Evolutionary conservation across 2,329 filamentous ascomycete genomes (phyloP), one percentile per base, ranked within the genome.

Genomic region (Penicillium sp.): DNA sequence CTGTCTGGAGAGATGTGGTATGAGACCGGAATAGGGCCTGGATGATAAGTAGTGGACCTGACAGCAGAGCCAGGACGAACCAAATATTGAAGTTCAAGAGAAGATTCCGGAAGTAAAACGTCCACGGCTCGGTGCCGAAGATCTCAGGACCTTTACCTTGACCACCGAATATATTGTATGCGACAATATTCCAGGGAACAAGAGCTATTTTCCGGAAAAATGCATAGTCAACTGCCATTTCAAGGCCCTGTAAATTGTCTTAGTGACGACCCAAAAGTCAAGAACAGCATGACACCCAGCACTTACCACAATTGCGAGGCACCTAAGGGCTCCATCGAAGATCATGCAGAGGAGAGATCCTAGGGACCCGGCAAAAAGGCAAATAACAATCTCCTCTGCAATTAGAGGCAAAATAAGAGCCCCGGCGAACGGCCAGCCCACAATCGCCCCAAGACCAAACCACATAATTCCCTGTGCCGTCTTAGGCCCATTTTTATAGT

Each of bases 71-170:
- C 10, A 97, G 80, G 9, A 91, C 67, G 62, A 97, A 92, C 91
- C 92, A 97, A 40, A 96, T 74, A 68, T 97, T 96, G 79, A 97
- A 99, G 76, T 99, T 99, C 52, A 99, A 80, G 13, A 88, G 76
- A 36, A 99, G 77, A 64, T 99, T 99, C 63, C 90, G 89, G 62
- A 96, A 80, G 73, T 99, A 99, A 69, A 97, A 99, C 46, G 92
- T 88, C 94, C 93, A 97, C 1, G 93, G 90, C 73, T 99, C 94
- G 1, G 90, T 95, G 37, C 94, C 94, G 65, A 97, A 99, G 29
- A 99, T 89, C 49, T 96, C 84, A 0, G 94, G 94, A 0, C 93
- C 94, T 67, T 80, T 82, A 26, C 86, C 89, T 0, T 84, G 82
- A 6, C 85, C 85, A 7, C 89, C 89, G 68, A 99, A 93, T 36